A percentile compares a stretch with the other conserved stretches of the same genome.
Evolutionary conservation across 2,329 filamentous ascomycete genomes (phyloP).

Genomic region (Microcyclospora pomicola): DNA sequence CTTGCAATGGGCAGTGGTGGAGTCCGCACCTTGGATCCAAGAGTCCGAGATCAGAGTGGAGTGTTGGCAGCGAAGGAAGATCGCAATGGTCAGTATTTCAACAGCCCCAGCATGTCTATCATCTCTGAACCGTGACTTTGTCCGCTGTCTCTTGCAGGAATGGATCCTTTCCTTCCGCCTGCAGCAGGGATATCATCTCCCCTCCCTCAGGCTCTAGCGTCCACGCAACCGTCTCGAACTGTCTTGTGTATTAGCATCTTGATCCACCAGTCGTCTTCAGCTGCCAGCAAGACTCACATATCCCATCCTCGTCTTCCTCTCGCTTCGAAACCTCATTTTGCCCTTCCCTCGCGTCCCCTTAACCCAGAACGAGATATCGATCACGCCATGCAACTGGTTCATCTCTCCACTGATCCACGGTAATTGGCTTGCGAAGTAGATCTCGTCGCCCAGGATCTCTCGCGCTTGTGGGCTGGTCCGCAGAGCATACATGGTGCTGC

Average conservation of each 20-base stretch:
- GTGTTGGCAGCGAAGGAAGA: too few species aligned
- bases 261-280: background rate
- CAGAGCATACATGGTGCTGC: constrained; percentile 79
- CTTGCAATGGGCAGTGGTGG: too few species aligned
- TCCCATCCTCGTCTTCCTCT: constrained; percentile 51
- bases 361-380: constrained; percentile 77
- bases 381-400: constrained; percentile 83
- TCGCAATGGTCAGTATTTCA: too few species aligned
- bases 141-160: constrained; percentile 32
- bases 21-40: too few species aligned
- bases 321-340: constrained; percentile 68
- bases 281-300: constrained; percentile 31
- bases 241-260: constrained; percentile 1
- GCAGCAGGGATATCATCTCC: constrained; percentile 60
- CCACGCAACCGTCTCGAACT: constrained; percentile 87
- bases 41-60: too few species aligned
- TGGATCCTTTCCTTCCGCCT: constrained; percentile 48
- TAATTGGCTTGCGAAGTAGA: constrained; percentile 36
- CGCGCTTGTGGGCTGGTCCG: constrained; percentile 65
- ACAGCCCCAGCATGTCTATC: too few species aligned
- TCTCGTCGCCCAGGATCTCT: constrained; percentile 61
- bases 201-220: constrained; percentile 58
- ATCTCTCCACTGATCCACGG: constrained; percentile 50
- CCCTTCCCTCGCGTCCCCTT: constrained; percentile 60
- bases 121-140: background rate